A percentile compares a stretch with the other conserved stretches of the same genome.
Conservation (phyloP, 1,284 basidiomycete genomes). For the Ustilago hordei region DNA sequence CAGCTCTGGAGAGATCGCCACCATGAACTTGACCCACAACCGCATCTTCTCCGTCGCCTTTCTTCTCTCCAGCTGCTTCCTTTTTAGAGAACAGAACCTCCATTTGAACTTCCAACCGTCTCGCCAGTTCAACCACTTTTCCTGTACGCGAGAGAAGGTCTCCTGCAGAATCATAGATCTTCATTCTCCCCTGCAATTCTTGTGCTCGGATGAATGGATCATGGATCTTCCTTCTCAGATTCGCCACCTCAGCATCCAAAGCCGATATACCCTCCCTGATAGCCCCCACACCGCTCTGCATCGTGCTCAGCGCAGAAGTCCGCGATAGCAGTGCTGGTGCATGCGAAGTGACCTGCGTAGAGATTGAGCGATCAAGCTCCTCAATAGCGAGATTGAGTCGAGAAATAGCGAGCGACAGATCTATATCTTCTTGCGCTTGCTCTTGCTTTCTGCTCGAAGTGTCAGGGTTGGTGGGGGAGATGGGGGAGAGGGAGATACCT, state of each 20-base stretch:
- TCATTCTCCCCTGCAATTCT: conserved; percentile 22
- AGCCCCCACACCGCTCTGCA: conserved; percentile 18
- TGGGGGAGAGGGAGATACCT: conserved; percentile 17
- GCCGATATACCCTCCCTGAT: conserved; percentile 13
- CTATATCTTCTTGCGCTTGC: conserved; percentile 38
- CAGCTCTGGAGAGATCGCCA: conserved; percentile 51
- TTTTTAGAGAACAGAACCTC: conserved; percentile 30
- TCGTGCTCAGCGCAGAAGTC: conserved; percentile 14
- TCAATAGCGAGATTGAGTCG: conserved; percentile 54
- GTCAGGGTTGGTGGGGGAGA: not conserved
- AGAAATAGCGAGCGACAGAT: conserved; percentile 48
- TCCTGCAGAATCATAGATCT: conserved; percentile 21
- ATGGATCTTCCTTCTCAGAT: conserved; percentile 23
- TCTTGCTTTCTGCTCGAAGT: conserved; percentile 12
- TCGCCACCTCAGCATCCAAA: conserved; percentile 27
- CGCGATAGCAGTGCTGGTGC: conserved; percentile 29
- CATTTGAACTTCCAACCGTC: conserved; percentile 55
- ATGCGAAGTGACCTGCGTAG: conserved; percentile 30
- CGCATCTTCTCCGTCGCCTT: conserved; percentile 32
- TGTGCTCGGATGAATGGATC: conserved; percentile 26
- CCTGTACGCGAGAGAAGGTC: conserved; percentile 32
- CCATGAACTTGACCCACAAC: conserved; percentile 46
- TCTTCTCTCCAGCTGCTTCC: conserved; percentile 1
- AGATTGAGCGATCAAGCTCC: conserved; percentile 42
- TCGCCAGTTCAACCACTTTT: conserved; percentile 35